phyloP scores from a whole-genome alignment of 1,284 basidiomycete genomes.

The Apiotrichum veenhuisii region DNA sequence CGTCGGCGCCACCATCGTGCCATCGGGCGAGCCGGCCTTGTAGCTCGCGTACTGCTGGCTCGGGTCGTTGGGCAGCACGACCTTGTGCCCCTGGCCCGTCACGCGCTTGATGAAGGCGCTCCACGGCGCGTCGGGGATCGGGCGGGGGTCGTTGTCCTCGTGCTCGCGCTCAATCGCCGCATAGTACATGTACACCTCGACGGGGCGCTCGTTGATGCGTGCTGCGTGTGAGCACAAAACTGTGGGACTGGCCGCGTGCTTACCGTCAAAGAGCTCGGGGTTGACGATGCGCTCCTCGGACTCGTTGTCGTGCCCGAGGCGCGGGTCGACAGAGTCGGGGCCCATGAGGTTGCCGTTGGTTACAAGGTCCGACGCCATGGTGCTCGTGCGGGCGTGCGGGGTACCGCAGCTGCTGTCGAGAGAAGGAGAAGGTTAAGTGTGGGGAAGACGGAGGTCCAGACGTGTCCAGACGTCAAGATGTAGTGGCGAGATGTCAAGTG shows the following conservation, averaged over 20 bases:
- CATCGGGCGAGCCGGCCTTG: not conserved
- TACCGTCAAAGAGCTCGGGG: conserved; percentile 12
- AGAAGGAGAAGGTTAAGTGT: not conserved
- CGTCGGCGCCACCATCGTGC: not conserved
- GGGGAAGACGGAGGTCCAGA: not conserved
- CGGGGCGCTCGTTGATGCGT: not conserved
- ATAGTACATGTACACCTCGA: conserved; percentile 11
- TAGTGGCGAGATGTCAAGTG: no score
- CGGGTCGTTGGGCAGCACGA: not conserved
- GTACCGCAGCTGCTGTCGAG: not conserved
- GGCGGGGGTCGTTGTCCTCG: conserved; percentile 9
- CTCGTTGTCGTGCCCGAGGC: not conserved
- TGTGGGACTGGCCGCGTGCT: not conserved
- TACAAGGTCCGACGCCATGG: conserved; percentile 5
- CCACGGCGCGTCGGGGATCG: conserved; percentile 11
- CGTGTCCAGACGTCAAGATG: no score
- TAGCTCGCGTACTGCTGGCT: not conserved
- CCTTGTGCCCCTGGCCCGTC: not conserved
- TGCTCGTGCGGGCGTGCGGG: not conserved
- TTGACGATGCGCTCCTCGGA: conserved; percentile 6
- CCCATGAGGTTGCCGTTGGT: conserved; percentile 9
- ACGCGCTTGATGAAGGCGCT: conserved; percentile 3
- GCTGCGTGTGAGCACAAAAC: not conserved
- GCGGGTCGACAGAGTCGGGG: conserved; percentile 11
- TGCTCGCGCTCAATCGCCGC: conserved; percentile 6